Percentiles rank a stretch among this genome's conserved stretches.
These are phyloP conservation scores for Boletellus ananas DNA, from an alignment of 768 basidiomycete genomes.

Conservation along the genomic window DNA sequence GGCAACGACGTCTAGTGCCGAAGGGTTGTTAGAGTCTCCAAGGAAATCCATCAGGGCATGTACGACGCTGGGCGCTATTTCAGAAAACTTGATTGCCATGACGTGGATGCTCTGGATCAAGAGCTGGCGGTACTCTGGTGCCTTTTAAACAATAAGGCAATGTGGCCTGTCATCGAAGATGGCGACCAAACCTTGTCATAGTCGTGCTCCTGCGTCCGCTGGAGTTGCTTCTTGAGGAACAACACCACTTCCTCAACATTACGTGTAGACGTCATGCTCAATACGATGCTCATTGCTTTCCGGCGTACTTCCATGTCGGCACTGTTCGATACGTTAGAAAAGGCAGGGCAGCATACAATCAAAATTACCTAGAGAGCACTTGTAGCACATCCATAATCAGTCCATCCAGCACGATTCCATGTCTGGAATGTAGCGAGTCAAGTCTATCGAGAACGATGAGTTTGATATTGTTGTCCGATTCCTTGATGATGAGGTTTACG, in stretches of 20 bases:
- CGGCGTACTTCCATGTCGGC: constrained; percentile 95
- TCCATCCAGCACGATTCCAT: constrained; percentile 84
- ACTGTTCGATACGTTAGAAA: constrained; percentile 35
- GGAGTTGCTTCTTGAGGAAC: constrained; percentile 97
- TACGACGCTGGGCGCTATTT: constrained; percentile 93
- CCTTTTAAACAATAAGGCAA: constrained; percentile 40
- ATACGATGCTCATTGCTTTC: constrained; percentile 84
- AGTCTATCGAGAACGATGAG: constrained; percentile 93
- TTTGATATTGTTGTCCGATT: constrained; percentile 99
- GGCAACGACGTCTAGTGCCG: constrained; percentile 91
- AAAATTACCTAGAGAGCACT: constrained; percentile 68
- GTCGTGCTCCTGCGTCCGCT: constrained; percentile 86
- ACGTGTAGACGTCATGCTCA: constrained; percentile 89
- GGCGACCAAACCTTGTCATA: constrained; percentile 72
- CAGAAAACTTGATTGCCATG: constrained; percentile 93
- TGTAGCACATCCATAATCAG: constrained; percentile 96
- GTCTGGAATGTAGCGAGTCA: constrained; percentile 74
- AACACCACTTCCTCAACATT: constrained; percentile 96
- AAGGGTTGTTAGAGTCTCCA: constrained; percentile 91
- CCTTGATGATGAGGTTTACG: constrained; percentile 86
- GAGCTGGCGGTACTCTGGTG: constrained; percentile 91
- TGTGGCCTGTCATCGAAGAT: background rate
- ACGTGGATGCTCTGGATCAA: constrained; percentile 97
- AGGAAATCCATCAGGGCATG: constrained; percentile 93
- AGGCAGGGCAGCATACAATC: background rate